These are phyloP conservation scores for Metarhizium anisopliae DNA, from an alignment of 2,329 filamentous ascomycete genomes.

Conservation along the genomic window DNA sequence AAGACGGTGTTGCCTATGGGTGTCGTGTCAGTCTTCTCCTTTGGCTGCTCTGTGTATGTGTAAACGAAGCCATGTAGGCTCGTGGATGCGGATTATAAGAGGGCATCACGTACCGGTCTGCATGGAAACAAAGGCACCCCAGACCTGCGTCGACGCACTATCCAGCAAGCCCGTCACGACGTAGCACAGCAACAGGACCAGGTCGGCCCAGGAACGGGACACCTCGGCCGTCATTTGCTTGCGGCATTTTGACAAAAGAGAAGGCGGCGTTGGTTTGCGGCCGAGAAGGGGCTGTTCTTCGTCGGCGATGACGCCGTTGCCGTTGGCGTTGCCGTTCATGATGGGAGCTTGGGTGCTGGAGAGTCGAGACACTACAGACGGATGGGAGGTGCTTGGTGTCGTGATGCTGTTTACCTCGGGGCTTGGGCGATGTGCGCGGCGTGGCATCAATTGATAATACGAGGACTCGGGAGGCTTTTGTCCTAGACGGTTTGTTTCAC, in stretches of 20 bases:
- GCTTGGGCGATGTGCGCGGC: no score
- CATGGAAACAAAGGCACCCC: constrained; percentile 77
- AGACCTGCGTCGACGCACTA: constrained; percentile 66
- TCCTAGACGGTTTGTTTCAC: no score
- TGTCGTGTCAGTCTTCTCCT: neutral
- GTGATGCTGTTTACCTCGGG: no score
- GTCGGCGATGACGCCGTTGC: constrained; percentile 8
- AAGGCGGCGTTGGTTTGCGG: constrained; percentile 11
- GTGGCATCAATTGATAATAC: no score
- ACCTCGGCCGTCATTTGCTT: constrained; percentile 37
- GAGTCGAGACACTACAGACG: neutral
- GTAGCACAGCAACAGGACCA: constrained; percentile 64
- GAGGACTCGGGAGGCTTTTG: no score
- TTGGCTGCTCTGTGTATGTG: no score
- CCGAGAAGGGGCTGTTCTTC: constrained; percentile 25
- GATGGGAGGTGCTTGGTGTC: neutral
- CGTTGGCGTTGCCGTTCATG: constrained; percentile 6
- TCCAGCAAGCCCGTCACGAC: constrained; percentile 70
- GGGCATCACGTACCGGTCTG: constrained; percentile 52
- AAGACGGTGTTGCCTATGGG: constrained; percentile 64
- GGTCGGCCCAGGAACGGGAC: constrained; percentile 53
- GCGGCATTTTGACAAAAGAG: constrained; percentile 18
- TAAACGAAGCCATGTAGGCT: neutral
- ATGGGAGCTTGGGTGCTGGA: neutral
- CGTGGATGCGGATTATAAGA: no score